Conservation (phyloP, 176 grass and related monocot genomes). For the Lolium multiflorum region DNA sequence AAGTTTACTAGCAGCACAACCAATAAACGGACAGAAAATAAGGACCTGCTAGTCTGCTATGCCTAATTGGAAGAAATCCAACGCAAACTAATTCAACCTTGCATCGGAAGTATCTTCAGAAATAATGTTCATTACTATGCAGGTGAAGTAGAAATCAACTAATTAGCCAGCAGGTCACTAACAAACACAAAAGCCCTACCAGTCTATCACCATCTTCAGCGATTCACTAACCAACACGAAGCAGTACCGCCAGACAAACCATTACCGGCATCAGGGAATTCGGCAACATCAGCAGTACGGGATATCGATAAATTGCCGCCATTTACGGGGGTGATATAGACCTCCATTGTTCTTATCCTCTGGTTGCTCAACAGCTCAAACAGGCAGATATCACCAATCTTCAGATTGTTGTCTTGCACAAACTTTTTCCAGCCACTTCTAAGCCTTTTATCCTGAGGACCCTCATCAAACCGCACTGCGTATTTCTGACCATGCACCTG, state of each 20-base stretch:
- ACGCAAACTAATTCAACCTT: neutral
- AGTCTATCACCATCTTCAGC: neutral
- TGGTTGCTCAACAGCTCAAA: constrained; percentile 14
- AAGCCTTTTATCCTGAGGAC: neutral
- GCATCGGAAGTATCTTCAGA: neutral
- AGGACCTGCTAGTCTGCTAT: neutral
- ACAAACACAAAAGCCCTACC: neutral
- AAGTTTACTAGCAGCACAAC: neutral
- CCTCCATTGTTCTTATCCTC: neutral
- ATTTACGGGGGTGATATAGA: neutral
- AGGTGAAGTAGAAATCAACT: neutral
- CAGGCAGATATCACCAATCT: constrained; percentile 19
- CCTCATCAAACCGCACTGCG: neutral
- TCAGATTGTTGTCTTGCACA: neutral
- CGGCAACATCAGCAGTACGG: neutral
- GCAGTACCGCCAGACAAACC: neutral
- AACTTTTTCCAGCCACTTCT: neutral
- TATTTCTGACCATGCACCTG: neutral
- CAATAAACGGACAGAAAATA: neutral
- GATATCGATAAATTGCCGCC: neutral
- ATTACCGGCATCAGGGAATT: neutral
- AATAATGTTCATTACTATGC: neutral
- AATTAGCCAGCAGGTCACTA: neutral
- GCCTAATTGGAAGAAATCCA: neutral
- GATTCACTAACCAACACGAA: neutral